Conservation (phyloP, 345 rosid species). For the Trapa incisa region DNA sequence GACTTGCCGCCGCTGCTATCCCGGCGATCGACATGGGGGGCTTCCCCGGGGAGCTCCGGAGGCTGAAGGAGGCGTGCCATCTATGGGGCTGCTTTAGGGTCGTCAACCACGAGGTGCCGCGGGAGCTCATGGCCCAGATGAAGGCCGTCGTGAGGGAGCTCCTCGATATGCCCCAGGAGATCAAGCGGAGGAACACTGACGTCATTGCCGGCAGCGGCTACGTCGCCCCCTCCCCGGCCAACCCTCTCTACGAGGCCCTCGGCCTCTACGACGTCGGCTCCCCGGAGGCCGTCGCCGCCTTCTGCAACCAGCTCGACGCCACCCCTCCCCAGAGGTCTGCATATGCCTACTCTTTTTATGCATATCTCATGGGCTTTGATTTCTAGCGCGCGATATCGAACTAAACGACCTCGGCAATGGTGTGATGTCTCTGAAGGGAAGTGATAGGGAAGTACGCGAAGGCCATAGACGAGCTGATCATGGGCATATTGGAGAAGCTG, state of each 20-base stretch:
- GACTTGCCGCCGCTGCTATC: neutral
- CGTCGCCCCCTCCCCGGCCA: constrained; percentile 31
- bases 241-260: constrained; percentile 76
- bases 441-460: constrained; percentile 39
- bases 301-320: constrained; percentile 60
- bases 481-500: constrained; percentile 36
- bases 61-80: constrained; percentile 50
- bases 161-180: constrained; percentile 52
- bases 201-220: constrained; percentile 71
- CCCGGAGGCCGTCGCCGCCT: constrained; percentile 39
- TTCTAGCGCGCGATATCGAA: no score
- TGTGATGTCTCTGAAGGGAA: constrained; percentile 27
- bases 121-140: constrained; percentile 47
- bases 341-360: neutral
- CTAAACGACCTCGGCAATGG: no score
- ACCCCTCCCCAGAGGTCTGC: constrained; percentile 51
- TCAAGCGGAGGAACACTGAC: constrained; percentile 43
- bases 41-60: constrained; percentile 22
- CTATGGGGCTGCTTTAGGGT: constrained; percentile 76
- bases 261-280: constrained; percentile 68
- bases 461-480: constrained; percentile 40
- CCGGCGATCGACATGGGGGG: constrained; percentile 44
- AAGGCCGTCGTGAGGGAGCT: constrained; percentile 47
- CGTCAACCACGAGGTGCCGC: constrained; percentile 46
- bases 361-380: no score